Conservation (phyloP, 2,329 filamentous ascomycete genomes). For the Arthrobotrys entomopaga region DNA sequence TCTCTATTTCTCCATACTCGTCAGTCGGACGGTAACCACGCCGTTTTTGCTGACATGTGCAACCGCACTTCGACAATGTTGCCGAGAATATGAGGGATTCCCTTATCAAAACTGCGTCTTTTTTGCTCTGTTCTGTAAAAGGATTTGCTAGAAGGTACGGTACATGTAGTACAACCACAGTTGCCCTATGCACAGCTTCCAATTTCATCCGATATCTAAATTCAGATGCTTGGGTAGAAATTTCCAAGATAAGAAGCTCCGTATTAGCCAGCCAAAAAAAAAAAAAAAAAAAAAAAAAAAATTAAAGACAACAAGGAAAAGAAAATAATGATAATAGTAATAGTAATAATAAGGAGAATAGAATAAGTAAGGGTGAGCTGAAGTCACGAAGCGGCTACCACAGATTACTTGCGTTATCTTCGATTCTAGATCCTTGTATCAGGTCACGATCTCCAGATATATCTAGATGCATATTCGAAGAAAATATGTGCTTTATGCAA, state of each 20-base stretch:
- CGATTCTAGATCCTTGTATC: slow-evolving; percentile 37
- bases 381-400: slow-evolving; percentile 33
- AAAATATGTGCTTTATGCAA: slow-evolving; percentile 49
- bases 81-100: slow-evolving; percentile 11
- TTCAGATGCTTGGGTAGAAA: slow-evolving; percentile 27
- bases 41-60: slow-evolving; percentile 24
- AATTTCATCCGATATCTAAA: slow-evolving; percentile 54
- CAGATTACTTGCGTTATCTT: slow-evolving; percentile 36
- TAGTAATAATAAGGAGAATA: no score
- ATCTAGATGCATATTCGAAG: no score
- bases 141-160: not conserved
- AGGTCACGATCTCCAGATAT: slow-evolving; percentile 41
- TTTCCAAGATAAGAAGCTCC: slow-evolving; percentile 54
- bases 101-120: slow-evolving; percentile 37
- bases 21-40: slow-evolving; percentile 7
- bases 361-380: no score
- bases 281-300: slow-evolving; percentile 1
- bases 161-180: not conserved
- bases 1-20: no score
- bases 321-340: no score
- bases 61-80: slow-evolving; percentile 18
- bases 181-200: slow-evolving; percentile 21
- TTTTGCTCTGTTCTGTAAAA: slow-evolving; percentile 13
- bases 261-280: slow-evolving; percentile 18
- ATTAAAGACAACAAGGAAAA: not conserved